phyloP scores from a whole-genome alignment of 352 stramenopile species.

The Pythium insidiosum region DNA sequence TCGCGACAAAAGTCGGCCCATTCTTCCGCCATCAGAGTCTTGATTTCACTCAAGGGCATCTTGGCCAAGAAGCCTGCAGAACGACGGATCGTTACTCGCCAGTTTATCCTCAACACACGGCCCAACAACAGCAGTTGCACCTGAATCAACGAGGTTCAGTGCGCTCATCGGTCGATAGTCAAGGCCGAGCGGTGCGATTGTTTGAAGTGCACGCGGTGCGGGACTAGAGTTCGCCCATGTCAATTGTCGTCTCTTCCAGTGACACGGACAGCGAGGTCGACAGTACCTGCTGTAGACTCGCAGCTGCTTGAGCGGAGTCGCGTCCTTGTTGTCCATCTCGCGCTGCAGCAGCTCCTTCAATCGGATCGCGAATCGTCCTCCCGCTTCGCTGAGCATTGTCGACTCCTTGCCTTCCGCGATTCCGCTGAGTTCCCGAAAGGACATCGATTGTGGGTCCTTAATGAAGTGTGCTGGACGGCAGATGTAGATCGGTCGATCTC shows the following conservation, averaged over 20 bases:
- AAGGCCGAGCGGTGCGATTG: constrained; percentile 24
- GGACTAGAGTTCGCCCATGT: constrained; percentile 17
- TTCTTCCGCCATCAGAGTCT: constrained; percentile 22
- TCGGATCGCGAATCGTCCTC: no score
- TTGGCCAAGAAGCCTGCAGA: constrained; percentile 27
- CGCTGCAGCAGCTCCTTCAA: no score
- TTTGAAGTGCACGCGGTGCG: constrained; percentile 28
- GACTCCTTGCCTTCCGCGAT: not conserved
- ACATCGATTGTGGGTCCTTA: constrained; percentile 18
- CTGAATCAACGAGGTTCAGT: constrained; percentile 32
- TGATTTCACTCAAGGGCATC: constrained; percentile 29
- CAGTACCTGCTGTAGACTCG: no score
- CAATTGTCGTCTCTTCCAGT: constrained; percentile 1
- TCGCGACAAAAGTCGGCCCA: constrained; percentile 32
- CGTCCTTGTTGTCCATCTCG: no score
- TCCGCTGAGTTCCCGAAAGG: constrained; percentile 10
- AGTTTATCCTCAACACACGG: no score
- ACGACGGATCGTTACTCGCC: no score
- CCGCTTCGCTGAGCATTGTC: no score
- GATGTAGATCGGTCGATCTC: constrained; percentile 32
- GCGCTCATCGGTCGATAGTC: constrained; percentile 34
- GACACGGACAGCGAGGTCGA: no score
- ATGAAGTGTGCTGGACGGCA: constrained; percentile 26
- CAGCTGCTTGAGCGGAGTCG: no score
- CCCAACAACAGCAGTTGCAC: constrained; percentile 9